Evolutionary conservation across 345 rosid species (phyloP), one percentile per base, ranked within the genome.

Genomic region (Mercurialis annua): DNA sequence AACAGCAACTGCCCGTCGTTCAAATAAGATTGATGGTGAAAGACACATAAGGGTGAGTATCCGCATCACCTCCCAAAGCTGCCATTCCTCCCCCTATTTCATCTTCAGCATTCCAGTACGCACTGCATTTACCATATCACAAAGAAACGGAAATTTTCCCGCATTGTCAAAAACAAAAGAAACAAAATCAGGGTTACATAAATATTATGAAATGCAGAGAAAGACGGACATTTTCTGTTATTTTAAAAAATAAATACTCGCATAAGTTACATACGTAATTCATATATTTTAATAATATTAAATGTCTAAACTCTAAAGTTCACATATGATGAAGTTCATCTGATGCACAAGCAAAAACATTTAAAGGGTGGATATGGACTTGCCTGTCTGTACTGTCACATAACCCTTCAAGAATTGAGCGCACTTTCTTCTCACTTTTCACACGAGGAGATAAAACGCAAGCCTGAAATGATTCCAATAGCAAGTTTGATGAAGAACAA

Each of bases 361-460:
- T 23, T 43, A 44, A 26, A 64, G 33, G 21, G 43, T 30, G 18
- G 10, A 40, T 4, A 10, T 6, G 5, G 23, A 77, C 86, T 82
- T 82, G 77, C 99, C 99, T 90, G 87, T 90, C 85, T 64, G 89
- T 68, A 68, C 78, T 77, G 71, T 82, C 92, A n/a, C 80, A 87
- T 71, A 87, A 44, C 50, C 84, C 88, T 80, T 95, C 98, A 69
- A 95, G 96, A 69, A 95, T 88, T 57, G 94, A 77, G 18, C 97
- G 90, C 29, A 90, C 90, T 88, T 95, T 95, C 90, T 91, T 91
- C 82, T 95, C 98, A 63, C 94, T 60, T 79, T 92, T 95, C 23
- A 57, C 65, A 36, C 92, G 72, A 36, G 98, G 99, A 75, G 97
- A 74, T 64, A 95, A 81, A 78, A 92, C 98, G 65, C 89, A 92